phyloP scores from a whole-genome alignment of 441 rosid species.

The Metrosideros polymorpha region DNA sequence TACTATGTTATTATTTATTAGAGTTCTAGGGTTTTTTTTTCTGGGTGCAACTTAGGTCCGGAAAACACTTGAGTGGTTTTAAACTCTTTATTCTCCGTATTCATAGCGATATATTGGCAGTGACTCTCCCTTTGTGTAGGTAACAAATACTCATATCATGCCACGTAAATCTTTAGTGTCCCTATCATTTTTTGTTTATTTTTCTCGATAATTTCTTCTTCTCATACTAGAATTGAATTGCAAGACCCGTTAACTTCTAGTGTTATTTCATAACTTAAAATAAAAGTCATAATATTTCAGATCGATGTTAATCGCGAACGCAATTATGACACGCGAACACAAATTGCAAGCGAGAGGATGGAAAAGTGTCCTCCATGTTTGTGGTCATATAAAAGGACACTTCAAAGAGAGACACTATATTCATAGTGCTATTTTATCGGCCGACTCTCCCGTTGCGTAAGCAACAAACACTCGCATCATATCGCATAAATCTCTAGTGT shows the following conservation, averaged over 20 bases:
- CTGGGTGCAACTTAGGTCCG: not conserved
- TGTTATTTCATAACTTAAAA: not conserved
- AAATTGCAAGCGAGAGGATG: not conserved
- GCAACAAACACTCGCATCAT: not conserved
- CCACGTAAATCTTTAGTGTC: not conserved
- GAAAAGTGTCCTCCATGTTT: not conserved
- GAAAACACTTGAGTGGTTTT: not conserved
- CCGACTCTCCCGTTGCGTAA: not conserved
- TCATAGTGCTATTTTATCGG: not conserved
- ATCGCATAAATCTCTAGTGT: not conserved
- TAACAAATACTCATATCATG: not conserved
- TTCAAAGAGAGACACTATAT: not conserved
- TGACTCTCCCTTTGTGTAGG: not conserved
- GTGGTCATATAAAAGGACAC: not conserved
- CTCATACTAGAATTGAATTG: not conserved
- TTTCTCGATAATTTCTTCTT: not conserved
- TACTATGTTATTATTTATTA: fast-evolving
- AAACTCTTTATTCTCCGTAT: not conserved
- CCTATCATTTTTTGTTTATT: fast-evolving
- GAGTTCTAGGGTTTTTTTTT: not conserved
- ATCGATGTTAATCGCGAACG: not conserved
- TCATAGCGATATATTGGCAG: not conserved
- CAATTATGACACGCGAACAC: not conserved
- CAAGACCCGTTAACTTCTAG: fast-evolving
- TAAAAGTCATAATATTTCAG: not conserved